phyloP scores from a whole-genome alignment of 139 green algal genomes.

The Tetraselmis chui region DNA sequence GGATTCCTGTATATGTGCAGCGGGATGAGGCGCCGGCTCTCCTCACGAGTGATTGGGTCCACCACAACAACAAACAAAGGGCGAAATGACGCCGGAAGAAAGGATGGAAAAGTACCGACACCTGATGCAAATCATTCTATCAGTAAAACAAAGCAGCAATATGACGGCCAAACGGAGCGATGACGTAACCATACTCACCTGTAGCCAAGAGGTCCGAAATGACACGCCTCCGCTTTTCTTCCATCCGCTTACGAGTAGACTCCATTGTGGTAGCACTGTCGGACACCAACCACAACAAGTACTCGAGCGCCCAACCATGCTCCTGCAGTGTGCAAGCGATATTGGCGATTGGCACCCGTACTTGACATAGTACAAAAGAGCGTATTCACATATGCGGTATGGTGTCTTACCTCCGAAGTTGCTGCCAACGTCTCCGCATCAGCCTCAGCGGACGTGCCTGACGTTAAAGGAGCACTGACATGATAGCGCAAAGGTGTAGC shows the following conservation, averaged over 20 bases:
- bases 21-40: neutral
- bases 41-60: neutral
- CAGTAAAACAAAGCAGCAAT: neutral
- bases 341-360: neutral
- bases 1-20: neutral
- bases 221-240: neutral
- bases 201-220: neutral
- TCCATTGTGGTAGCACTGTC: neutral
- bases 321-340: neutral
- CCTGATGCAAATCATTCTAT: neutral
- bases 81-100: neutral
- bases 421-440: neutral
- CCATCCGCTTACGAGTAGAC: neutral
- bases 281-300: neutral
- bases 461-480: neutral
- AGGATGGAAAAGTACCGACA: neutral
- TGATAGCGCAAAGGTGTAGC: neutral
- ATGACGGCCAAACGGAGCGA: neutral
- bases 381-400: neutral
- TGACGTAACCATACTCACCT: neutral
- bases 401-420: neutral
- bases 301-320: neutral
- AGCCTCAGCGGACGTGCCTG: neutral
- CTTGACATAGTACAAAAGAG: neutral
- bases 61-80: neutral